Evolutionary conservation across 2,329 filamentous ascomycete genomes (phyloP).

Genomic region (Ascochyta fabae): DNA sequence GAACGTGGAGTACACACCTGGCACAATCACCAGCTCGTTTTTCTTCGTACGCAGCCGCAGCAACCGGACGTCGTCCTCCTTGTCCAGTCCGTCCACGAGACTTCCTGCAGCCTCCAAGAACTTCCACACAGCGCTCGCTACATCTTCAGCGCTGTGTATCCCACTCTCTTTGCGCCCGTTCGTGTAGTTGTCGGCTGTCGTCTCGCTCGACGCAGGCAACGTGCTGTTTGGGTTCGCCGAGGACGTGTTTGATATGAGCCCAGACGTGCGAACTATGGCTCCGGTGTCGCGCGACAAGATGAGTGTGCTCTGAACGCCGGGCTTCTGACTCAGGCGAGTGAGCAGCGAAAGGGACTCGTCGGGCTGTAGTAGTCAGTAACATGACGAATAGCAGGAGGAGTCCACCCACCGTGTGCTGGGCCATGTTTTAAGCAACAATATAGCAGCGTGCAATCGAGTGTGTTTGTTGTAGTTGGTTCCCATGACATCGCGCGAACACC

Average conservation of each 20-base stretch:
- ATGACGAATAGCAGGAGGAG: background rate
- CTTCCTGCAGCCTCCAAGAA: conserved; percentile 73
- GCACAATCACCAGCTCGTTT: conserved; percentile 83
- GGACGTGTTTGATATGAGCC: conserved; percentile 67
- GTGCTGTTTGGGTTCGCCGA: conserved; percentile 54
- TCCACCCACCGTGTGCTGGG: conserved; percentile 38
- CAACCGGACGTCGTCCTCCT: conserved; percentile 79
- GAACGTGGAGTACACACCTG: conserved; percentile 51
- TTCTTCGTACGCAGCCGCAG: conserved; percentile 81
- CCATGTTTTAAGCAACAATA: conserved; percentile 23
- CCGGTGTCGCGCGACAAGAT: conserved; percentile 75
- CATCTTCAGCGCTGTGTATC: conserved; percentile 71
- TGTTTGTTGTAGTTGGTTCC: conserved; percentile 20
- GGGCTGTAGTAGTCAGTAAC: conserved; percentile 29
- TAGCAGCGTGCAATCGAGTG: background rate
- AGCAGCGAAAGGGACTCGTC: conserved; percentile 70
- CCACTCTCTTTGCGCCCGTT: conserved; percentile 51
- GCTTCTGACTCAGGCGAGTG: conserved; percentile 75
- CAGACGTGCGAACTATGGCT: conserved; percentile 76
- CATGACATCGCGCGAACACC: conserved; percentile 26
- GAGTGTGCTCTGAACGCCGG: conserved; percentile 79
- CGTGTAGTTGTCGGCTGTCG: conserved; percentile 36
- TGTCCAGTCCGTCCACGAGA: conserved; percentile 75
- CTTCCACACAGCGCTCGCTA: conserved; percentile 77
- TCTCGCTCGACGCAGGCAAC: conserved; percentile 44